phyloP scores from a whole-genome alignment of 768 basidiomycete species.

The Leccinum pellstonianum region DNA sequence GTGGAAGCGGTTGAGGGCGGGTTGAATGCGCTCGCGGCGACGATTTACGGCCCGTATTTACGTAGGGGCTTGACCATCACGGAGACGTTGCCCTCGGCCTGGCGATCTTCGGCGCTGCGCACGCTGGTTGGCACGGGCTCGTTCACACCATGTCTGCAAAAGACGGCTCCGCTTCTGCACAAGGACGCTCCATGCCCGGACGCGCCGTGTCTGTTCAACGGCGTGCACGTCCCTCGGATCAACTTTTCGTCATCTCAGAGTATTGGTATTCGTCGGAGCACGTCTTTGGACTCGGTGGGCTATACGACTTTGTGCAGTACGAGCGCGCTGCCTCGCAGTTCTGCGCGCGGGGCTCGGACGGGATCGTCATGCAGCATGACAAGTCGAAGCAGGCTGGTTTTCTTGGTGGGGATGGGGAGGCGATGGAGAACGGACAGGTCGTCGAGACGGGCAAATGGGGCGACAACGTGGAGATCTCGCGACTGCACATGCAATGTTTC shows the following conservation, averaged over 20 bases:
- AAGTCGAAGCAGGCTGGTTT: slow-evolving; percentile 44
- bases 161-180: slow-evolving; percentile 78
- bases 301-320: slow-evolving; percentile 95
- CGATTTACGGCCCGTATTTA: slow-evolving; percentile 86
- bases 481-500: slow-evolving; percentile 98
- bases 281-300: slow-evolving; percentile 89
- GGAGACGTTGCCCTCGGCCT: slow-evolving; percentile 53
- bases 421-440: slow-evolving; percentile 56
- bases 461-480: slow-evolving; percentile 71
- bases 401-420: slow-evolving; percentile 65
- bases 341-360: slow-evolving; percentile 77
- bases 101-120: slow-evolving; percentile 48
- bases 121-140: slow-evolving; percentile 86
- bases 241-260: slow-evolving; percentile 94
- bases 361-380: slow-evolving; percentile 67
- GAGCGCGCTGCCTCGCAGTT: slow-evolving; percentile 89
- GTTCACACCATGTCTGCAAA: slow-evolving; percentile 77
- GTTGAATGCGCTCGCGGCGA: slow-evolving; percentile 41
- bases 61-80: slow-evolving; percentile 68
- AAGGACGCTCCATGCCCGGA: slow-evolving; percentile 81
- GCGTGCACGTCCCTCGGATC: slow-evolving; percentile 89
- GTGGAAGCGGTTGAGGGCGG: slow-evolving; percentile 19
- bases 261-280: slow-evolving; percentile 99
- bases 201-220: slow-evolving; percentile 89
- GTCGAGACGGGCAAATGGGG: slow-evolving; percentile 68